Base-by-base conservation (phyloP, 2,329 filamentous ascomycete genomes). In the Dothideomycetes sp. region DNA sequence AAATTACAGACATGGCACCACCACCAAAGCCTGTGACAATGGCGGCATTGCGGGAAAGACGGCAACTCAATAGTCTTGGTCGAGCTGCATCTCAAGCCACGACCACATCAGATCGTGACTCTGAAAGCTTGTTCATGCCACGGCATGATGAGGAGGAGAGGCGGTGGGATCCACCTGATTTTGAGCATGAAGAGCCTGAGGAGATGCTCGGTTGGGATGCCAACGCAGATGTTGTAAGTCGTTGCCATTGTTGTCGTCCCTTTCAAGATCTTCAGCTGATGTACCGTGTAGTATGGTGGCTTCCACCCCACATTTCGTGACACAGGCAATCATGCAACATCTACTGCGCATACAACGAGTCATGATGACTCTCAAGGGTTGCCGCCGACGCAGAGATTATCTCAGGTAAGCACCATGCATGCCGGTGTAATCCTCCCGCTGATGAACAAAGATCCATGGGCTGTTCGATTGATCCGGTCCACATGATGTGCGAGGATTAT, bases 191-290 rank as follows among this genome's bases (percentile, higher is more conserved):
- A 5, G 78, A 79, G 19, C 74, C 77, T 39, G 73, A 77, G 46
- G 76, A 78, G 36, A 77, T 78, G 49, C 62, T 88, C 33, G 79
- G 78, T 29, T 89, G 84, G 84, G 81, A 87, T 58, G 71, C 78
- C 37, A 81, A 73, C 52, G 74, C 71, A 29, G 71, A 80, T 35
- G 68, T 70, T 46, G 78, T 81, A 60, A 66, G 70, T 59, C 38
- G 34, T 31, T 40, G 47, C 40, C n/a, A n/a, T n/a, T n/a, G n/a
- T n/a, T n/a, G n/a, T 46, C 49, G 37, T 14, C 22, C 15, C 4
- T 9, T 16, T 10, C 5, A 16, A 15, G 8, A 8, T 8, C 5
- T 10, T 30, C 4, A 37, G 22, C 27, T 40, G 33, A 30, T 17
- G 30, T 45, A 15, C 14, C 29, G 18, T 50, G 60, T 36, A 56